A percentile compares a stretch with the other conserved stretches of the same genome.
phyloP scores from a whole-genome alignment of 305 asterid genomes.

The Fraxinus platypoda region DNA sequence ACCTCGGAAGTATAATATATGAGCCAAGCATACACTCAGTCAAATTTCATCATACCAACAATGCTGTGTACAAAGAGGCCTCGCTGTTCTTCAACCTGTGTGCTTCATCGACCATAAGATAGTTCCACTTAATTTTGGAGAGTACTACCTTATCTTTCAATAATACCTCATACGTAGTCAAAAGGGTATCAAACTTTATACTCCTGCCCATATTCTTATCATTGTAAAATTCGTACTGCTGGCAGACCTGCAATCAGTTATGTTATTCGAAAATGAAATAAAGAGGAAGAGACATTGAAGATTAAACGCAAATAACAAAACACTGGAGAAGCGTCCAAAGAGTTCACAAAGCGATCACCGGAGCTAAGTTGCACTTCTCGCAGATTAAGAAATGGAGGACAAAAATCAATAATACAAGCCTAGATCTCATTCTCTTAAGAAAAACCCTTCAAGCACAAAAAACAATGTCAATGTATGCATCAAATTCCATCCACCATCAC shows the following conservation, averaged over 20 bases:
- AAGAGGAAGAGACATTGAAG: neutral
- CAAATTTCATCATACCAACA: slow-evolving; percentile 51
- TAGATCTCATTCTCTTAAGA: neutral
- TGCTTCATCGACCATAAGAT: slow-evolving; percentile 99
- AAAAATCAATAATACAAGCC: neutral
- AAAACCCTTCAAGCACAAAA: neutral
- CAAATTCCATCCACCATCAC: slow-evolving; percentile 7
- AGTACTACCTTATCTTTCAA: slow-evolving; percentile 91
- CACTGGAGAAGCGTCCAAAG: neutral
- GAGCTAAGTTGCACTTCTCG: neutral
- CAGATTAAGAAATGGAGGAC: neutral
- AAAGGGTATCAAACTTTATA: slow-evolving; percentile 76
- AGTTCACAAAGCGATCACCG: neutral
- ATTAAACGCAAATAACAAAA: neutral
- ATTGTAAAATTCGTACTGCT: slow-evolving; percentile 85
- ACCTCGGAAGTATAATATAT: slow-evolving; percentile 11
- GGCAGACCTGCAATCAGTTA: slow-evolving; percentile 75
- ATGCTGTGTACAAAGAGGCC: slow-evolving; percentile 85
- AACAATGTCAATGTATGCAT: neutral
- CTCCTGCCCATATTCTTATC: slow-evolving; percentile 71
- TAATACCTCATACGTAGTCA: slow-evolving; percentile 95
- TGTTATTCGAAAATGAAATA: neutral
- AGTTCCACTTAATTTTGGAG: slow-evolving; percentile 95
- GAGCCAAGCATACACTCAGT: slow-evolving; percentile 15
- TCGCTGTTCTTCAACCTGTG: slow-evolving; percentile 98